These are phyloP conservation scores for Pelargonium myrrhifolium DNA, from an alignment of 441 rosid species.

Conservation along the genomic window DNA sequence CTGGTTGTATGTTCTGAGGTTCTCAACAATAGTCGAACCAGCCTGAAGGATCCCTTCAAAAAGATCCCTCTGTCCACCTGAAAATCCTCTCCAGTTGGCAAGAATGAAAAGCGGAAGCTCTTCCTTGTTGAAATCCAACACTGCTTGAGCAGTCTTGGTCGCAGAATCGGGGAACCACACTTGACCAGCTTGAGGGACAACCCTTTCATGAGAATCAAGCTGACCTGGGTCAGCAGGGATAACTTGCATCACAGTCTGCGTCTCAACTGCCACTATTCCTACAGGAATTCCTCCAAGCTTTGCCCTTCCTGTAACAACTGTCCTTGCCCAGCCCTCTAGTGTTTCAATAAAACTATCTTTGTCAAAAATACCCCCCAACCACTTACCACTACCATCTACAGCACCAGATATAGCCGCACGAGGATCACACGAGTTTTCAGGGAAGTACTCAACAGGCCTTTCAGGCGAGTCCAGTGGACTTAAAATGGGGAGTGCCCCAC, in stretches of 20 bases:
- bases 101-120: constrained; percentile 95
- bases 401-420: constrained; percentile 87
- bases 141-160: constrained; percentile 90
- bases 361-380: constrained; percentile 98
- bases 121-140: constrained; percentile 92
- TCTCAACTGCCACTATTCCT: constrained; percentile 98
- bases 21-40: constrained; percentile 96
- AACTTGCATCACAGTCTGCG: constrained; percentile 97
- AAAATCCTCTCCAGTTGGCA: constrained; percentile 99
- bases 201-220: constrained; percentile 98
- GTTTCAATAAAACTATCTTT: constrained; percentile 88
- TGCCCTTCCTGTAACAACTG: constrained; percentile 98
- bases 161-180: constrained; percentile 99
- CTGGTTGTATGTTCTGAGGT: constrained; percentile 89
- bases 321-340: constrained; percentile 99
- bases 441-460: constrained; percentile 78
- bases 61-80: constrained; percentile 98
- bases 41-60: constrained; percentile 99
- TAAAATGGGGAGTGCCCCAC: constrained; percentile 72
- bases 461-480: constrained; percentile 71
- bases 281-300: constrained; percentile 98
- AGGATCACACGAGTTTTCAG: constrained; percentile 92
- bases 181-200: constrained; percentile 99
- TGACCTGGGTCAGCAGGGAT: constrained; percentile 99
- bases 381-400: constrained; percentile 58